Evolutionary conservation across 2,329 filamentous ascomycete species (phyloP).

Genomic region (Diaporthe ampelina): DNA sequence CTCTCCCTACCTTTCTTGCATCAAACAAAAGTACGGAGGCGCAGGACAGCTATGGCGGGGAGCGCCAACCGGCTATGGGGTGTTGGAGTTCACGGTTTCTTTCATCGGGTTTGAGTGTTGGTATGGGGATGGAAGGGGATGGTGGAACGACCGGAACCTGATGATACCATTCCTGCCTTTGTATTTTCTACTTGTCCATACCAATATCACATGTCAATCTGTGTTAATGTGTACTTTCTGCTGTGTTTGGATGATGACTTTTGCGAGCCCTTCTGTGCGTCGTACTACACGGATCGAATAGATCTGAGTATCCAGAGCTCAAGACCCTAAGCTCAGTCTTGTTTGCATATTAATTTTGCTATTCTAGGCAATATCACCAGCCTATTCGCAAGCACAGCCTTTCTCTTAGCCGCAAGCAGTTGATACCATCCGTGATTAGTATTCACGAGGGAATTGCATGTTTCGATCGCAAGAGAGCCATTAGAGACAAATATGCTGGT

Average conservation of each 20-base stretch:
- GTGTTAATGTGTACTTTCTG: slow-evolving; percentile 4
- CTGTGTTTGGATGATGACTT: background rate
- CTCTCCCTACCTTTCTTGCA: slow-evolving; percentile 2
- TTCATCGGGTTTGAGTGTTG: background rate
- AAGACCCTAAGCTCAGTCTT: too few relatives aligned
- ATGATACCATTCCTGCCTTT: slow-evolving; percentile 14
- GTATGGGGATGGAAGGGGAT: background rate
- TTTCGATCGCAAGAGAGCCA: too few relatives aligned
- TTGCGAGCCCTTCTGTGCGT: background rate
- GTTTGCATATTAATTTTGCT: too few relatives aligned
- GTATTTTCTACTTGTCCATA: slow-evolving; percentile 5
- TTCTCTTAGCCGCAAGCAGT: too few relatives aligned
- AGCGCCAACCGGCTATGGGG: background rate
- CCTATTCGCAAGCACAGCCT: too few relatives aligned
- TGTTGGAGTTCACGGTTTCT: slow-evolving; percentile 16
- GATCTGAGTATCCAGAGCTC: too few relatives aligned
- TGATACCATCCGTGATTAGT: too few relatives aligned
- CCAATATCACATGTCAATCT: background rate
- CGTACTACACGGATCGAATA: background rate
- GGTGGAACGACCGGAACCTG: background rate
- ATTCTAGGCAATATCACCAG: too few relatives aligned
- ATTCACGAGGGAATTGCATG: too few relatives aligned
- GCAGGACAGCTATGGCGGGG: slow-evolving; percentile 2
- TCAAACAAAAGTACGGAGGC: slow-evolving; percentile 14
- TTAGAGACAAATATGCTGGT: too few relatives aligned